Conservation (phyloP, 495 filamentous ascomycete genomes). For the Hyaloscypha hepaticicola region DNA sequence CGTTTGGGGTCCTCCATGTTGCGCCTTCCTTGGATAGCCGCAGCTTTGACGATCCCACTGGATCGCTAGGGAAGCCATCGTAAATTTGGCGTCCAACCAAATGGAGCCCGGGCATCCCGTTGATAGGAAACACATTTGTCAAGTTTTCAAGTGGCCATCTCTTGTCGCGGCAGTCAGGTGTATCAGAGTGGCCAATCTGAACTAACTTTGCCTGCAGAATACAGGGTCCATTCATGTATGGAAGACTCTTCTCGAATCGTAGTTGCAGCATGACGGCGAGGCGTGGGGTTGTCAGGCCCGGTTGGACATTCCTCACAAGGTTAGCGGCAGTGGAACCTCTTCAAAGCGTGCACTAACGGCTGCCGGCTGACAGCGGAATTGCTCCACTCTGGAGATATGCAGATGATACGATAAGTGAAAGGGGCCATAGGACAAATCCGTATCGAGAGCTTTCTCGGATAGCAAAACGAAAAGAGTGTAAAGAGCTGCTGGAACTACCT, state of each 20-base stretch:
- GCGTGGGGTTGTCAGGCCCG: constrained; percentile 13
- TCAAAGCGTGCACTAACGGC: background rate
- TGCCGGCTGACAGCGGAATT: background rate
- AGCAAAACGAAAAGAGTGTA: background rate
- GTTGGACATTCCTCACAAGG: constrained; percentile 3
- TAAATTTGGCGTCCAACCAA: constrained; percentile 25
- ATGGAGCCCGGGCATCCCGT: constrained; percentile 16
- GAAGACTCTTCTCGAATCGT: background rate
- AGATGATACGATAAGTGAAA: background rate
- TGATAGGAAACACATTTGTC: constrained; percentile 17
- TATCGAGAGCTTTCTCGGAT: background rate
- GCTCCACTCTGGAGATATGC: too few species aligned
- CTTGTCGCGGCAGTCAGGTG: background rate
- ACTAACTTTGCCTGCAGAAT: background rate
- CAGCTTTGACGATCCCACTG: constrained; percentile 17
- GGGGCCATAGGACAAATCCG: background rate
- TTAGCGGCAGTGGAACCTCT: constrained; percentile 6
- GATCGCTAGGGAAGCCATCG: constrained; percentile 23
- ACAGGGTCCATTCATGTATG: constrained; percentile 1
- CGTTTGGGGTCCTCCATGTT: constrained; percentile 10
- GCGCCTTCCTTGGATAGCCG: constrained; percentile 13
- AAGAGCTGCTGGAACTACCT: background rate
- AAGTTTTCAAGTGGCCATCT: background rate
- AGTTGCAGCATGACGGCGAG: constrained; percentile 5
- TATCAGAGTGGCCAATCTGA: constrained; percentile 2